A percentile compares a stretch with the other conserved stretches of the same genome.
Evolutionary conservation across 306 rosid species (phyloP).

Genomic region (Citrullus colocynthis): DNA sequence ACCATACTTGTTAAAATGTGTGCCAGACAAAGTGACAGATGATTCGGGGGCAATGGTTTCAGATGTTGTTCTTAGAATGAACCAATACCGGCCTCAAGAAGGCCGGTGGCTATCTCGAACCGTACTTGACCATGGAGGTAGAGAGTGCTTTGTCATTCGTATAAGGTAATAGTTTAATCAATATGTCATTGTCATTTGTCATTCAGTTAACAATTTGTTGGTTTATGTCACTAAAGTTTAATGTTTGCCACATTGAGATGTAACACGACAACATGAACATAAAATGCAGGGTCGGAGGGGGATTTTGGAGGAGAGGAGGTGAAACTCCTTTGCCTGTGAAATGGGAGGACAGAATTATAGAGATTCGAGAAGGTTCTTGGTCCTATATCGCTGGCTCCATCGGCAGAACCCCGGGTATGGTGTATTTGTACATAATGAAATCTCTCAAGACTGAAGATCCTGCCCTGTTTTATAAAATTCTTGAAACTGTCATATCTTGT

Average conservation of each 20-base stretch:
- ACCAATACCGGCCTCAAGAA: constrained; percentile 82
- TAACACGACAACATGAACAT: constrained; percentile 4
- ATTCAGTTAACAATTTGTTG: not conserved
- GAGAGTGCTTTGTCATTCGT: constrained; percentile 83
- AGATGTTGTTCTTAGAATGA: constrained; percentile 69
- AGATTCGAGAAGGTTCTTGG: constrained; percentile 93
- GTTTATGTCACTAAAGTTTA: not conserved
- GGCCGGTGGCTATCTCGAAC: constrained; percentile 95
- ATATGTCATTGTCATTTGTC: not conserved
- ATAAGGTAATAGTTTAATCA: constrained; percentile 37
- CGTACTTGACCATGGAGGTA: constrained; percentile 88
- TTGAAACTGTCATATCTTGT: too few relatives aligned
- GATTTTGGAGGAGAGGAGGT: constrained; percentile 94
- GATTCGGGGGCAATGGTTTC: constrained; percentile 88
- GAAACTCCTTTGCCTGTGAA: constrained; percentile 69
- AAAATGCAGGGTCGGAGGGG: constrained; percentile 62
- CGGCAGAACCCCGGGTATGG: constrained; percentile 80
- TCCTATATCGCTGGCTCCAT: constrained; percentile 75
- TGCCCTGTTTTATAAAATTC: too few relatives aligned
- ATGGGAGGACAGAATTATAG: constrained; percentile 80
- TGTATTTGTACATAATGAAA: not conserved
- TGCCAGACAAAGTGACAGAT: constrained; percentile 78
- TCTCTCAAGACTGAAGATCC: not conserved
- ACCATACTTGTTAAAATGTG: constrained; percentile 83
- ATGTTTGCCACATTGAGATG: not conserved